Percentiles rank a stretch among this genome's conserved stretches.
These are phyloP conservation scores for Naganishia albida DNA, from an alignment of 1,284 basidiomycete species.

Conservation along the genomic window DNA sequence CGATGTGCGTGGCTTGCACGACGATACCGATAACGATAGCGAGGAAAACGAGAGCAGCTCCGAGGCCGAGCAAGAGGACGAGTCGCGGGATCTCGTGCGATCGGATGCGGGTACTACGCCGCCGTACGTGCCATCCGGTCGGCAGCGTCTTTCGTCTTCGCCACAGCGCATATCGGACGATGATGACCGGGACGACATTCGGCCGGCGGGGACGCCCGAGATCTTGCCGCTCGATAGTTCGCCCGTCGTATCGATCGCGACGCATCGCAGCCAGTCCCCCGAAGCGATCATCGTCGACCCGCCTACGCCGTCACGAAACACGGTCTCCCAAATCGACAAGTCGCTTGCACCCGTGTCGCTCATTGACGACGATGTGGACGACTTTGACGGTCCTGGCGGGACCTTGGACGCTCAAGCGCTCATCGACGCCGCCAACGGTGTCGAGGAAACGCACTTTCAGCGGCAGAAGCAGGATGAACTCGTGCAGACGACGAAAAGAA, in stretches of 20 bases:
- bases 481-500: background rate
- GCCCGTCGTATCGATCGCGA: background rate
- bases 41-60: slow-evolving; percentile 19
- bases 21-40: slow-evolving; percentile 11
- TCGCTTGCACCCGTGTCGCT: background rate
- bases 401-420: slow-evolving; percentile 11
- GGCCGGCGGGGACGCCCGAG: background rate
- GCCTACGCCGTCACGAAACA: background rate
- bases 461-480: background rate
- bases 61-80: background rate
- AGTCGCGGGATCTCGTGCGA: background rate
- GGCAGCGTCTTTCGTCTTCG: background rate
- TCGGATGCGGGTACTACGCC: background rate
- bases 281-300: background rate
- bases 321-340: slow-evolving; percentile 4
- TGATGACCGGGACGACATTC: background rate
- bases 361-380: slow-evolving; percentile 3
- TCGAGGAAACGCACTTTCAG: slow-evolving; percentile 7
- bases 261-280: background rate
- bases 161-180: background rate
- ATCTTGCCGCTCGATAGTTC: slow-evolving; percentile 4
- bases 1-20: slow-evolving; percentile 4
- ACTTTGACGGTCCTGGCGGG: slow-evolving; percentile 10
- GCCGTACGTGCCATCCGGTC: background rate
- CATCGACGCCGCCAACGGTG: slow-evolving; percentile 7